Conservation (phyloP, 495 filamentous ascomycete genomes). For the Jackrogersella multiformis region DNA sequence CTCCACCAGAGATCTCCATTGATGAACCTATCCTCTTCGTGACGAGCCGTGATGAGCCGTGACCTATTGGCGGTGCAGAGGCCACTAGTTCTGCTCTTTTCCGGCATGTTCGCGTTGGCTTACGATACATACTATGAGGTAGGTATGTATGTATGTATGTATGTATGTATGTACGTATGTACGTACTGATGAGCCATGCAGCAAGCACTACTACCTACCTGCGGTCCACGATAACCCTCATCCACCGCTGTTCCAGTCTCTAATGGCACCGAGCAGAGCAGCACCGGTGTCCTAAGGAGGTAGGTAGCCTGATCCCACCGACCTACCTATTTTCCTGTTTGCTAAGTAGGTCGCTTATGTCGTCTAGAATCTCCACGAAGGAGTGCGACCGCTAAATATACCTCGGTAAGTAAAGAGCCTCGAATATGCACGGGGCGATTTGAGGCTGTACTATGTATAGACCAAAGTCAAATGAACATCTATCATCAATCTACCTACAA, state of each 20-base stretch:
- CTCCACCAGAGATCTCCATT: conserved; percentile 44
- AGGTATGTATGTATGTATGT: no score
- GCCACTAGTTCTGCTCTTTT: conserved; percentile 22
- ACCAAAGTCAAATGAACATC: conserved; percentile 22
- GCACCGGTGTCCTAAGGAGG: conserved; percentile 9
- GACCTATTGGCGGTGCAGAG: conserved; percentile 33
- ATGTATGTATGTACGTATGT: no score
- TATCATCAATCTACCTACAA: conserved; percentile 8
- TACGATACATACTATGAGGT: conserved; percentile 14
- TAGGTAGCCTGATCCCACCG: conserved; percentile 15
- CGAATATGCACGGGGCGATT: conserved; percentile 14
- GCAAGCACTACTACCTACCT: conserved; percentile 19
- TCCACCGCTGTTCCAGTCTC: conserved; percentile 27
- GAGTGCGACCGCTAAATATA: conserved; percentile 24
- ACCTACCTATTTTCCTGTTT: neutral
- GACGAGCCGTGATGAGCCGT: conserved; percentile 42
- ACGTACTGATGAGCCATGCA: conserved; percentile 22
- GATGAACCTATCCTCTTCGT: conserved; percentile 38
- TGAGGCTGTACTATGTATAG: conserved; percentile 16
- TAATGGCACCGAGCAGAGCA: conserved; percentile 9
- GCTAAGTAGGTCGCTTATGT: conserved; percentile 6
- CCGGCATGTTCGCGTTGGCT: conserved; percentile 16
- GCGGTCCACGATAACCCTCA: conserved; percentile 36
- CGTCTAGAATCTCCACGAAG: neutral
- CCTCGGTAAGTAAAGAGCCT: conserved; percentile 20